A percentile compares a stretch with the other conserved stretches of the same genome.
These are phyloP conservation scores for Berberis vulgaris DNA, from an alignment of 164 flowering plant species.

Conservation along the genomic window DNA sequence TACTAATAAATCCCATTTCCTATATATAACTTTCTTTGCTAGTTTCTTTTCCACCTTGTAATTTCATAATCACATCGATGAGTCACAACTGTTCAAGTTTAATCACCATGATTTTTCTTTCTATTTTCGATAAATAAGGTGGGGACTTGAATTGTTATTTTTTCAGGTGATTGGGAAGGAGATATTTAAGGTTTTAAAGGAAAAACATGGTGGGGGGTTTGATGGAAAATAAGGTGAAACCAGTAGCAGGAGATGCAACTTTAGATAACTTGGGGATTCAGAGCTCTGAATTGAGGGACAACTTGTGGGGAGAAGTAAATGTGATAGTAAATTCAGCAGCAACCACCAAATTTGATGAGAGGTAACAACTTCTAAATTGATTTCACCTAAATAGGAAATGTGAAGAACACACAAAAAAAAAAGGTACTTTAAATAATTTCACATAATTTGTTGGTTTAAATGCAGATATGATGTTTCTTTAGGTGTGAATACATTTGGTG, in stretches of 20 bases:
- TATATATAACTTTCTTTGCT: no score
- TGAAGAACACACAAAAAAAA: not conserved
- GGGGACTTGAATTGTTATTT: not conserved
- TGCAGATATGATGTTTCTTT: constrained; percentile 31
- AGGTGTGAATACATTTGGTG: constrained; percentile 46
- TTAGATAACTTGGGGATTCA: constrained; percentile 34
- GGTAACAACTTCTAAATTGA: no score
- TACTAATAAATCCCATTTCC: no score
- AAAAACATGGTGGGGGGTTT: constrained; percentile 29
- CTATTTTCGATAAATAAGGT: no score
- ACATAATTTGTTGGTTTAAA: not conserved
- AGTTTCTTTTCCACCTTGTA: no score
- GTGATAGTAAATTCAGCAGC: constrained; percentile 56
- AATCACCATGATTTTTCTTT: no score
- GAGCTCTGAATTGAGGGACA: constrained; percentile 29
- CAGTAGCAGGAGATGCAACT: constrained; percentile 44
- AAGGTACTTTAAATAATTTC: not conserved
- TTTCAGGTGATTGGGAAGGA: constrained; percentile 53
- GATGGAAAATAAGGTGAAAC: constrained; percentile 31
- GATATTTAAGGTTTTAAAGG: constrained; percentile 39
- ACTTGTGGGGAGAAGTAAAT: constrained; percentile 35
- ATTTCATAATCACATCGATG: no score
- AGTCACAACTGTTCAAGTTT: no score
- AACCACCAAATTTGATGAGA: constrained; percentile 49
- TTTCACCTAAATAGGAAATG: no score